Percentiles rank a stretch among this genome's conserved stretches.
Conservation (phyloP, 192 early-diverging fungal genomes). For the Podila epigama region DNA sequence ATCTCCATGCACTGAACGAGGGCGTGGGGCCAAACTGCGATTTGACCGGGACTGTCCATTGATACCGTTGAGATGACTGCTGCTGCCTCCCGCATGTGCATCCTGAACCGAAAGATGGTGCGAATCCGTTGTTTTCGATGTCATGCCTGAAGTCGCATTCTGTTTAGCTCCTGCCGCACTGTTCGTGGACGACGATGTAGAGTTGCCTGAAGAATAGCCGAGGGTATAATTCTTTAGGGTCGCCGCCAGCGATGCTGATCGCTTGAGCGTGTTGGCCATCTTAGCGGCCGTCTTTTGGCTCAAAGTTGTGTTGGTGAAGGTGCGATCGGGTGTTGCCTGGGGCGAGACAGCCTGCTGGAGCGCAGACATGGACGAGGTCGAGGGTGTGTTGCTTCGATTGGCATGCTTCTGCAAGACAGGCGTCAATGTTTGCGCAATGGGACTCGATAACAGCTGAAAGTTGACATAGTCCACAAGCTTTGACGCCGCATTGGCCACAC, state of each 20-base stretch:
- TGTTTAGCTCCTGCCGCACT: not conserved
- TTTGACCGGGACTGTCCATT: conserved; percentile 12
- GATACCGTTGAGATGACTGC: conserved; percentile 5
- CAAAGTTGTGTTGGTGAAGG: conserved; percentile 24
- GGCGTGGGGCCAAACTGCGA: conserved; percentile 15
- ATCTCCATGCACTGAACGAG: conserved; percentile 43
- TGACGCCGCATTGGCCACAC: conserved; percentile 73
- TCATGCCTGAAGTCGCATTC: not conserved
- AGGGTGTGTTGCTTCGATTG: conserved; percentile 9
- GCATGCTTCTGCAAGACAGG: conserved; percentile 29
- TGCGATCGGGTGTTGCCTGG: conserved; percentile 17
- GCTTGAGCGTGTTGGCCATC: conserved; percentile 48
- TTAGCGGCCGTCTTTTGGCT: conserved; percentile 30
- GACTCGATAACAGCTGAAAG: conserved; percentile 49
- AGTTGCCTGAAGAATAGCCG: conserved; percentile 16
- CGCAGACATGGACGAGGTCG: conserved; percentile 18
- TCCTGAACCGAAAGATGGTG: not conserved
- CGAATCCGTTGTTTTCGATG: not conserved
- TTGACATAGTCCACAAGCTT: conserved; percentile 79
- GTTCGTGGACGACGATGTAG: not conserved
- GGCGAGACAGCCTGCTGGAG: conserved; percentile 26
- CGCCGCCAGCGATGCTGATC: conserved; percentile 50
- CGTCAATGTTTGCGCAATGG: conserved; percentile 17
- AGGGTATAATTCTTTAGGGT: conserved; percentile 49
- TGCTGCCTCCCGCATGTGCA: too few species aligned